Evolutionary conservation across 345 rosid species (phyloP).

Genomic region (Angophora floribunda): DNA sequence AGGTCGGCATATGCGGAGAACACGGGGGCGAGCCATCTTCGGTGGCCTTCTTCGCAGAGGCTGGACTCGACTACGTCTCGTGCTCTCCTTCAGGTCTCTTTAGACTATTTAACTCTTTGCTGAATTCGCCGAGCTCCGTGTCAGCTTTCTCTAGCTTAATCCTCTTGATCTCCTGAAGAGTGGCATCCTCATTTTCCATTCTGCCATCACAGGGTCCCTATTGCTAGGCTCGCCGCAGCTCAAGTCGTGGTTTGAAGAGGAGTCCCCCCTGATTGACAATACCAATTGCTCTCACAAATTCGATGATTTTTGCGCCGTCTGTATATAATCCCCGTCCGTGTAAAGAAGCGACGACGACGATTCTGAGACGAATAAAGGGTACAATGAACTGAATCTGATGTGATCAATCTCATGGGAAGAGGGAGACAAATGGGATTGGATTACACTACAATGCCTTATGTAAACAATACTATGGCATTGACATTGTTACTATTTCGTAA

Average conservation of each 20-base stretch:
- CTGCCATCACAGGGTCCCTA: conserved; percentile 48
- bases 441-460: neutral
- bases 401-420: neutral
- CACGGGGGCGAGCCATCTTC: conserved; percentile 98
- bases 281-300: neutral
- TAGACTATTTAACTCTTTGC: neutral
- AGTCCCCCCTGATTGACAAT: neutral
- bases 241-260: conserved; percentile 48
- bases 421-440: neutral
- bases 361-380: neutral
- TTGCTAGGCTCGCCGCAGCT: conserved; percentile 95
- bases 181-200: neutral
- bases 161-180: neutral
- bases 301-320: neutral
- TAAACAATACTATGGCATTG: neutral
- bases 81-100: conserved; percentile 87
- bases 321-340: neutral
- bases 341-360: neutral
- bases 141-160: neutral
- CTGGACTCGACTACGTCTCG: conserved; percentile 91
- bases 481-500: neutral
- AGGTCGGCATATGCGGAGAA: conserved; percentile 98
- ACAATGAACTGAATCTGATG: neutral
- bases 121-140: neutral
- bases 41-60: conserved; percentile 82